Percentiles rank a stretch among this genome's conserved stretches.
Conservation (phyloP, 2,329 filamentous ascomycete genomes). For the Blastomyces percursus region DNA sequence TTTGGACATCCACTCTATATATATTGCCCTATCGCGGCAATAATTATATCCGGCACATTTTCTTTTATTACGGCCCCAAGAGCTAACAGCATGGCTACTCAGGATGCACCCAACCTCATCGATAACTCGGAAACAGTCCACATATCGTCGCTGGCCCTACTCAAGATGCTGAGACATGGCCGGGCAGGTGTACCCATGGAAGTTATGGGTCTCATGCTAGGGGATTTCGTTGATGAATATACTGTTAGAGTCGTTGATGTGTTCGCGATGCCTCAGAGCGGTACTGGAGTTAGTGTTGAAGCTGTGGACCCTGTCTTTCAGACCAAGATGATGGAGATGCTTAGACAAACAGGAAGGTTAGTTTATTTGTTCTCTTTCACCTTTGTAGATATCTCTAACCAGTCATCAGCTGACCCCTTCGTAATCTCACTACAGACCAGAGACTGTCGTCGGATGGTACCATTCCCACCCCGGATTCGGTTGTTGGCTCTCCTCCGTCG, state of each 20-base stretch:
- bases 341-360: constrained; percentile 91
- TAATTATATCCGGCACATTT: neutral
- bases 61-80: neutral
- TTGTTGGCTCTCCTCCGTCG: constrained; percentile 96
- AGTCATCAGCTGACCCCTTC: neutral
- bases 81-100: constrained; percentile 7
- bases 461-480: constrained; percentile 98
- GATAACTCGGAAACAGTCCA: constrained; percentile 99
- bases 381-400: neutral
- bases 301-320: constrained; percentile 98
- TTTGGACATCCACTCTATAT: neutral
- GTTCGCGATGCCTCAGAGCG: constrained; percentile 98
- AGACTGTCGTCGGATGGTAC: constrained; percentile 98
- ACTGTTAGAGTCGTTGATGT: constrained; percentile 97
- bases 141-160: constrained; percentile 89
- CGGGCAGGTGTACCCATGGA: constrained; percentile 98
- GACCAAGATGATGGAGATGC: constrained; percentile 99
- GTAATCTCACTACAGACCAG: constrained; percentile 50
- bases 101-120: constrained; percentile 87
- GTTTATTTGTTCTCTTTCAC: constrained; percentile 23
- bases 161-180: constrained; percentile 98
- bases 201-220: constrained; percentile 98
- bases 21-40: neutral
- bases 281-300: constrained; percentile 95
- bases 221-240: constrained; percentile 98